Evolutionary conservation across 495 filamentous ascomycete species (phyloP).

Genomic region (Tuber brumale): DNA sequence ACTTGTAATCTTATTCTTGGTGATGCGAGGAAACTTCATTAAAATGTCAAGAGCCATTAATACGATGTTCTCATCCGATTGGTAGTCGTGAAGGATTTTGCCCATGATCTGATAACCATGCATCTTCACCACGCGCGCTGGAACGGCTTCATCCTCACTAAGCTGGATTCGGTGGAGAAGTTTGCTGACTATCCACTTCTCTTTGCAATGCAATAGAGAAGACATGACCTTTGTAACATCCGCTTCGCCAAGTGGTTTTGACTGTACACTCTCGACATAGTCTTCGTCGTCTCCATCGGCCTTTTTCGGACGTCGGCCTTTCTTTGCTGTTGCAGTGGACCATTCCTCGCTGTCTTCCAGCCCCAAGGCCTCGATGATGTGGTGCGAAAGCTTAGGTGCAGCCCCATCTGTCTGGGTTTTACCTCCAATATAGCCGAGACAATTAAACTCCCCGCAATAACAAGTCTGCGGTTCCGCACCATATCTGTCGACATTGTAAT

Average conservation of each 20-base stretch:
- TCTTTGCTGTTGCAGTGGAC: conserved; percentile 82
- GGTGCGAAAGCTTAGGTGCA: conserved; percentile 82
- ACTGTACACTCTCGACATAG: conserved; percentile 83
- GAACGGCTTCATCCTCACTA: conserved; percentile 81
- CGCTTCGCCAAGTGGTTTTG: conserved; percentile 67
- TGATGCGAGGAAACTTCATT: conserved; percentile 79
- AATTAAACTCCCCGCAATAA: conserved; percentile 93
- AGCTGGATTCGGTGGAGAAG: conserved; percentile 80
- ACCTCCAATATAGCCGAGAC: conserved; percentile 91
- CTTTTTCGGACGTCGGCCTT: conserved; percentile 81
- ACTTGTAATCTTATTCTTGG: conserved; percentile 93
- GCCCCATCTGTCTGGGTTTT: conserved; percentile 88
- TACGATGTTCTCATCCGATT: conserved; percentile 79
- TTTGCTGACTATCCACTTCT: conserved; percentile 99
- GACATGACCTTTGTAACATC: conserved; percentile 98
- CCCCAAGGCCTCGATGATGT: conserved; percentile 88
- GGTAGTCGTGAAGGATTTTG: conserved; percentile 71
- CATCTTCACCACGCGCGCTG: conserved; percentile 86
- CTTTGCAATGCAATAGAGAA: conserved; percentile 94
- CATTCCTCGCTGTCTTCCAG: conserved; percentile 81
- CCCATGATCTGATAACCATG: conserved; percentile 95
- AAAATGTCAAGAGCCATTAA: conserved; percentile 87
- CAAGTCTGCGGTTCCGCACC: conserved; percentile 94
- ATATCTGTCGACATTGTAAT: conserved; percentile 99
- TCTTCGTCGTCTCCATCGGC: conserved; percentile 91